Percentiles rank a stretch among this genome's conserved stretches.
Evolutionary conservation across 1,139 yeast species (phyloP).

Genomic region (Yamadazyma oceani): DNA sequence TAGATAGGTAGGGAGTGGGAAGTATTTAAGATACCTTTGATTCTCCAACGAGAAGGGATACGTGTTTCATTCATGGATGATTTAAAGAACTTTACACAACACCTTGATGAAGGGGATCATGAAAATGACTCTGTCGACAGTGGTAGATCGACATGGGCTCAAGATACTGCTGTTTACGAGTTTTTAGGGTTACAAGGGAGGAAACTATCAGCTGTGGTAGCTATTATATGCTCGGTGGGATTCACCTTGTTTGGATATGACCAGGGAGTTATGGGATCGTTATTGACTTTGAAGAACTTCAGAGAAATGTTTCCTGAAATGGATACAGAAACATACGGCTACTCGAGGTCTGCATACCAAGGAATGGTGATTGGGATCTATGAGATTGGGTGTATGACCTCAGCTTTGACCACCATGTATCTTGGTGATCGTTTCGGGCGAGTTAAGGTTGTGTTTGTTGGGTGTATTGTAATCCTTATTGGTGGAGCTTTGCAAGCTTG

Average conservation of each 20-base stretch:
- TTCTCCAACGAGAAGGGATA: too few relatives aligned
- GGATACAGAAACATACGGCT: conserved; percentile 21
- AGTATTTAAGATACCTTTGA: too few relatives aligned
- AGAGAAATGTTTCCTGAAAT: conserved; percentile 19
- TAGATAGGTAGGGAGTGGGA: too few relatives aligned
- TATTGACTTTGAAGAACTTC: conserved; percentile 46
- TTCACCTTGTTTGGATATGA: conserved; percentile 62
- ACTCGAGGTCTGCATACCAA: conserved; percentile 19
- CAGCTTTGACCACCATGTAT: conserved; percentile 18
- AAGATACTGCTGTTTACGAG: background rate
- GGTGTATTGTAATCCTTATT: conserved; percentile 26
- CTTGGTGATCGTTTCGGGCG: conserved; percentile 37
- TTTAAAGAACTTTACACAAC: too few relatives aligned
- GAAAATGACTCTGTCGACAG: too few relatives aligned
- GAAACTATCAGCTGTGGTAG: background rate
- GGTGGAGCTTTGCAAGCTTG: conserved; percentile 39
- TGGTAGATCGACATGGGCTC: too few relatives aligned
- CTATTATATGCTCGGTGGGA: conserved; percentile 1
- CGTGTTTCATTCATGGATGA: too few relatives aligned
- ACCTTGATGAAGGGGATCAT: too few relatives aligned
- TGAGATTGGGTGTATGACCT: conserved; percentile 7
- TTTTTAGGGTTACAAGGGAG: background rate
- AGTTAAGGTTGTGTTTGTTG: conserved; percentile 27
- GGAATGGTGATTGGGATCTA: conserved; percentile 15
- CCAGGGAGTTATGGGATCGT: conserved; percentile 73